Base-by-base conservation (phyloP, 2,329 filamentous ascomycete species). In the Parascedosporium putredinis region DNA sequence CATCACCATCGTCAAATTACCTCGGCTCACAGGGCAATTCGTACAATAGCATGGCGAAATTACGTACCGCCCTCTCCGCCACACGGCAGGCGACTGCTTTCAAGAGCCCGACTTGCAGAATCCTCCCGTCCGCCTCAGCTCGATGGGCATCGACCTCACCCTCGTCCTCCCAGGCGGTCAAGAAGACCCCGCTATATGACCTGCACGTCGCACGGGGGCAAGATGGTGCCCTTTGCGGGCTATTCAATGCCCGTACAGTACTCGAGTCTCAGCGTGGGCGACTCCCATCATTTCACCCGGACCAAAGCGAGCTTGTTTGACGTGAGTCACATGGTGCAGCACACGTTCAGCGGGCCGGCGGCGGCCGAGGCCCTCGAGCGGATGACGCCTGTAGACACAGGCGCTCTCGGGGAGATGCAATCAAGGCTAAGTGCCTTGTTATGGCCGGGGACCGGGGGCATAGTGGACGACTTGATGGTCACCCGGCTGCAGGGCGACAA, bases 181-280 rank as follows among this genome's bases (percentile, higher is more conserved):
- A 66, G 59, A 83, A 76, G 67, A 94, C 88, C 2, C 81, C 84
- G 24, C 74, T 96, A 20, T 86, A 91, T 66, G 82, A 88, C 59
- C 72, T 94, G 20, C 86, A 95, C 65, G 61, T 90, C 54, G 75
- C 79, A 52, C 74, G 87, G 88, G 57, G 93, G 78, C 57, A 96
- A 95, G 71, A 93, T 97, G 81, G 91, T 96, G 46, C 87, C 88
- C n/a, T 98, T 96, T 68, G 91, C 87, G 55, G 89, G 88, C 57
- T 95, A 84, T 71, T 75, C 79, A 58, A 96, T 98, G 88, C 93
- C 93, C 6, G 82, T 98, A 42, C 86, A 93, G 66, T 98, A 97
- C 71, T 68, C 75, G 29, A 78, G 82, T 56, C 75, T 86, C 56
- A 83, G 84, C 57, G 84, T 96, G 55, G 76, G 79, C 57, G 86